Base-by-base conservation (phyloP, 2,329 filamentous ascomycete genomes). In the Huntiella bhutanensis region DNA sequence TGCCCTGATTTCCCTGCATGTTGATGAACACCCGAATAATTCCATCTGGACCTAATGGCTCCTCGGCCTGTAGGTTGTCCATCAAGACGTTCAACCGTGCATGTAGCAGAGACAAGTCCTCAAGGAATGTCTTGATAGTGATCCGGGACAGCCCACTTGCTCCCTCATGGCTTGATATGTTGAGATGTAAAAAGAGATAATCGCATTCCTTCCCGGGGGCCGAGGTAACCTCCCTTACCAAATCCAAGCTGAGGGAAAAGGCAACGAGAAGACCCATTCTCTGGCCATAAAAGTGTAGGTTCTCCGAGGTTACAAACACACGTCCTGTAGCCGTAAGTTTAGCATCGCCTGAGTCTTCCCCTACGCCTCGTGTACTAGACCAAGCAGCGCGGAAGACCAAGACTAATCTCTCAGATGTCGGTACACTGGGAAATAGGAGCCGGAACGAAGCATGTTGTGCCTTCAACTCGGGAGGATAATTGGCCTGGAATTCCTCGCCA, bases 201-300 rank as follows among this genome's bases (percentile, higher is more conserved):
- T 96, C 72, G 59, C 87, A 93, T 62, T 98, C 91, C 57, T 85
- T 94, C 55, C 95, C 86, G 57, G 80, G 80, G 15, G 91, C 91
- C 10, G 85, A 80, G 2, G 85, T 85, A 37, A 96, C 84, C 60
- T 96, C 91, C 6, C 77, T 76, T 48, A 98, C 84, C 41, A 73
- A 77, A 46, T 78, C 72, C 48, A 98, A 68, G 46, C 71, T 76
- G 43, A 92, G 75, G 12, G 75, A 75, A 43, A 86, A 88, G 1
- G 88, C 82, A 33, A 94, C 70, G 1, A 96, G 81, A 4, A 98
- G 70, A 4, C 91, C 91, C 59, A 95, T 77, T 57, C 95, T 83
- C 56, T 96, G 82, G 55, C 87, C 92, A 62, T 95, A 98, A 58
- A 98, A 96, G 60, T 93, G 96, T 59, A 98, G 77, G 52, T 87